Conservation (phyloP, 1,284 basidiomycete genomes). For the Thecaphora frezii region DNA sequence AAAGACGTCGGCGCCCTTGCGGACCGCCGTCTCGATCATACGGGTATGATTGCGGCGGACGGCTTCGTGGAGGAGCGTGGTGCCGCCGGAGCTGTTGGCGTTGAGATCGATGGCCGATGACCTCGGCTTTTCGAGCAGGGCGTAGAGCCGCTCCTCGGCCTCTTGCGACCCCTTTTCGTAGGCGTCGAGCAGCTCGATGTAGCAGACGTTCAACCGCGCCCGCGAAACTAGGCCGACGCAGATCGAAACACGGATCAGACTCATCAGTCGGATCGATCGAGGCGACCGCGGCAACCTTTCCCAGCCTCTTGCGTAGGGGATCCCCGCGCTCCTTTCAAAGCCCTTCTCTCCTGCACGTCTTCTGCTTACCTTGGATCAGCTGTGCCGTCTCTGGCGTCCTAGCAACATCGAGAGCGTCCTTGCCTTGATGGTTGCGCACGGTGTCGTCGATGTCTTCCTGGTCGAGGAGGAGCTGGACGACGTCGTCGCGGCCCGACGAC, state of each 20-base stretch:
- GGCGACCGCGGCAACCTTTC: too few relatives aligned
- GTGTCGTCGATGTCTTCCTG: constrained; percentile 79
- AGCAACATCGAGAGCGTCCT: constrained; percentile 73
- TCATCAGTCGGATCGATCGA: too few relatives aligned
- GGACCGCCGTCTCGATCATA: constrained; percentile 79
- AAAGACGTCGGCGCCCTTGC: constrained; percentile 86
- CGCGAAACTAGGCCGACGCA: constrained; percentile 69
- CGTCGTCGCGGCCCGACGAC: constrained; percentile 75
- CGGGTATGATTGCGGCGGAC: constrained; percentile 77
- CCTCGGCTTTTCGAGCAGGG: constrained; percentile 38
- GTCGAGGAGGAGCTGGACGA: constrained; percentile 62
- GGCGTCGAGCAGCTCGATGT: constrained; percentile 68
- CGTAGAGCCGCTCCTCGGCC: constrained; percentile 63
- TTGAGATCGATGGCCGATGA: constrained; percentile 49
- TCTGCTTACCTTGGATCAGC: constrained; percentile 72
- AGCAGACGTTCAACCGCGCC: constrained; percentile 74
- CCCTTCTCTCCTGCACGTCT: too few relatives aligned
- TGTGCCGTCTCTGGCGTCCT: constrained; percentile 68
- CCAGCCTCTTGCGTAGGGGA: too few relatives aligned
- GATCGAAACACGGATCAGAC: too few relatives aligned
- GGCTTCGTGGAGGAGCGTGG: constrained; percentile 83
- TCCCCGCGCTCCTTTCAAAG: too few relatives aligned
- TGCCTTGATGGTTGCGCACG: constrained; percentile 70
- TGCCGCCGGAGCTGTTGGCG: constrained; percentile 40
- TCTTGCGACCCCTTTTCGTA: constrained; percentile 56